Conservation (phyloP, 2,329 filamentous ascomycete genomes). For the Fusarium pseudograminearum region DNA sequence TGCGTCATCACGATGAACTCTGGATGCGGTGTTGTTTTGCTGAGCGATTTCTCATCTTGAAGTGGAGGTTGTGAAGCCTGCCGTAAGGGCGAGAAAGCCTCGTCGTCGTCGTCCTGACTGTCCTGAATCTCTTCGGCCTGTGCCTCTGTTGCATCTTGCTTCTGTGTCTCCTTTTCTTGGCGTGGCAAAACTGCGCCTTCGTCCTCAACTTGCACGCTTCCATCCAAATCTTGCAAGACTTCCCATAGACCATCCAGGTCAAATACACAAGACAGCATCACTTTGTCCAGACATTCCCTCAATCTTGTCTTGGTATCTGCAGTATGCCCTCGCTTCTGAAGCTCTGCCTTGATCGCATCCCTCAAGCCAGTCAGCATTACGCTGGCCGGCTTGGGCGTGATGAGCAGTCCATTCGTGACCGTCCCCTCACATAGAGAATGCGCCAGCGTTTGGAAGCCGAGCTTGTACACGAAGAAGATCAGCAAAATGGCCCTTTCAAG, state of each 20-base stretch:
- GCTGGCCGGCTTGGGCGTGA: conserved; percentile 61
- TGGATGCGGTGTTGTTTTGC: conserved; percentile 10
- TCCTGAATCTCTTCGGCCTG: conserved; percentile 49
- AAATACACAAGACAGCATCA: conserved; percentile 68
- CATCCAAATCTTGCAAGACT: conserved; percentile 64
- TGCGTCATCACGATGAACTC: conserved; percentile 68
- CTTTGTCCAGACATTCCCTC: conserved; percentile 59
- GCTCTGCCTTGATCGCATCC: conserved; percentile 55
- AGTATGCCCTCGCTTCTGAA: conserved; percentile 37
- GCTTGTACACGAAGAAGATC: conserved; percentile 44
- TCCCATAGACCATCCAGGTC: conserved; percentile 70
- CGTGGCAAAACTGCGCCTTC: conserved; percentile 35
- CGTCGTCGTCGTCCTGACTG: conserved; percentile 52
- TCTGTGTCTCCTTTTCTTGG: background rate
- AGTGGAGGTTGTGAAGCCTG: conserved; percentile 5
- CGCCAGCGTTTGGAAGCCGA: conserved; percentile 64
- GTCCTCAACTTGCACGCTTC: conserved; percentile 51
- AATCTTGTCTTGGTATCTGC: conserved; percentile 44
- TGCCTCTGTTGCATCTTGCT: background rate
- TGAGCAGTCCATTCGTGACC: conserved; percentile 54
- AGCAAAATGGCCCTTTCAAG: conserved; percentile 7
- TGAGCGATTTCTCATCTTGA: background rate
- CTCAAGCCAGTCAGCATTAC: conserved; percentile 58
- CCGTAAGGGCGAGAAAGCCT: conserved; percentile 27
- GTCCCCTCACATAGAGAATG: conserved; percentile 52